Conservation (phyloP, 495 filamentous ascomycete species). For the Podospora pseudocomata region DNA sequence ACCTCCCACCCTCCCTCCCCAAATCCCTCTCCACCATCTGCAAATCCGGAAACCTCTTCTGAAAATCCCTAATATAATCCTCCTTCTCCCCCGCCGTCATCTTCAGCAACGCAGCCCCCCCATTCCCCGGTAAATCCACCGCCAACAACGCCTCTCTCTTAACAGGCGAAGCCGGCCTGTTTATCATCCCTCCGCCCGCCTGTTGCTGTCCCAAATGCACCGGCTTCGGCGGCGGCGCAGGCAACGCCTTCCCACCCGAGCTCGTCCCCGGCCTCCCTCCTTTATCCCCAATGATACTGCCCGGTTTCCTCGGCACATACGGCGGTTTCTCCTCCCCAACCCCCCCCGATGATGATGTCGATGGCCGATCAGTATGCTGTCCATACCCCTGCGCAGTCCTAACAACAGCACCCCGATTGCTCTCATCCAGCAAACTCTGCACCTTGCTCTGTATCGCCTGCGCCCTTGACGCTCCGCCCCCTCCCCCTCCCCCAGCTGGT, state of each 20-base stretch:
- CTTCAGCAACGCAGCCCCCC: slow-evolving; percentile 39
- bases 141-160: slow-evolving; percentile 39
- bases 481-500: slow-evolving; percentile 19
- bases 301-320: slow-evolving; percentile 35
- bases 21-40: slow-evolving; percentile 72
- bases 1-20: slow-evolving; percentile 18
- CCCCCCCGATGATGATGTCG: not conserved
- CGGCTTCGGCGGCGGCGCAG: slow-evolving; percentile 49
- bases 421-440: slow-evolving; percentile 79
- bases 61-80: slow-evolving; percentile 62
- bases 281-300: slow-evolving; percentile 10
- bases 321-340: slow-evolving; percentile 25
- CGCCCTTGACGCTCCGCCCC: slow-evolving; percentile 63
- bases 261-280: slow-evolving; percentile 5
- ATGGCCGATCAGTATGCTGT: slow-evolving; percentile 60
- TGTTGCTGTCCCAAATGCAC: slow-evolving; percentile 49
- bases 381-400: slow-evolving; percentile 89
- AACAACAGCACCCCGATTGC: slow-evolving; percentile 54
- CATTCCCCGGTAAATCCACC: slow-evolving; percentile 37
- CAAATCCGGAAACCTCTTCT: slow-evolving; percentile 76
- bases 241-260: slow-evolving; percentile 17
- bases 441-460: slow-evolving; percentile 87
- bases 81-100: slow-evolving; percentile 50
- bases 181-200: slow-evolving; percentile 12
- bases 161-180: slow-evolving; percentile 33